A percentile compares a stretch with the other conserved stretches of the same genome.
Conservation (phyloP, 306 rosid species). For the Sphenostylis stenocarpa region DNA sequence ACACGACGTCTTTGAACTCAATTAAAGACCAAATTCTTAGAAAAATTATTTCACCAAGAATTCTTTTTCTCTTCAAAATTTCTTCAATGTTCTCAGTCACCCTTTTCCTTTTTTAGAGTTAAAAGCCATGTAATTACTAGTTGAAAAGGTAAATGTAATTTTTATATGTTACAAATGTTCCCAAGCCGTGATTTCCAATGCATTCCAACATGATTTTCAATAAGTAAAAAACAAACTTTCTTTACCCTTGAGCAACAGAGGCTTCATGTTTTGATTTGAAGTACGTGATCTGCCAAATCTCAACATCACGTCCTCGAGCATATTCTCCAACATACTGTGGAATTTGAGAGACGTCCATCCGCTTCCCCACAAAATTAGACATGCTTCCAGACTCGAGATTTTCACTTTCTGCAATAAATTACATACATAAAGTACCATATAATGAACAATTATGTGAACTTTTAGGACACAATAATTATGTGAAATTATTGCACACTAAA, state of each 20-base stretch:
- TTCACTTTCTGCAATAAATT: slow-evolving; percentile 52
- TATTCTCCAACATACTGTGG: slow-evolving; percentile 70
- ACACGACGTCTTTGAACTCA: background rate
- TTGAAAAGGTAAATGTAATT: no score
- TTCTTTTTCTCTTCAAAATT: background rate
- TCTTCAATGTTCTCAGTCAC: background rate
- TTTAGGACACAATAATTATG: background rate
- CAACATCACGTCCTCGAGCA: slow-evolving; percentile 73
- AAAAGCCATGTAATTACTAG: no score
- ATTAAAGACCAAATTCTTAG: background rate
- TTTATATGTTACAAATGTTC: background rate
- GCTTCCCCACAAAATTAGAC: slow-evolving; percentile 60
- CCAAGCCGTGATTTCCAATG: background rate
- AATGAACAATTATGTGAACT: background rate
- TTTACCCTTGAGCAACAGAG: slow-evolving; percentile 14
- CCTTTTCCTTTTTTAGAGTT: background rate
- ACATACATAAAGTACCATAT: slow-evolving; percentile 13
- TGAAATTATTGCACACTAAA: background rate
- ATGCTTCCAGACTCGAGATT: slow-evolving; percentile 6
- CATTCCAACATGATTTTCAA: background rate
- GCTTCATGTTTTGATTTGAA: slow-evolving; percentile 30
- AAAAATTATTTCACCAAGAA: background rate
- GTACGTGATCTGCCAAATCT: slow-evolving; percentile 77
- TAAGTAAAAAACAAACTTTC: background rate
- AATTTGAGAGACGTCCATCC: slow-evolving; percentile 56